phyloP scores from a whole-genome alignment of 164 flowering plant genomes.

The Piper betle region DNA sequence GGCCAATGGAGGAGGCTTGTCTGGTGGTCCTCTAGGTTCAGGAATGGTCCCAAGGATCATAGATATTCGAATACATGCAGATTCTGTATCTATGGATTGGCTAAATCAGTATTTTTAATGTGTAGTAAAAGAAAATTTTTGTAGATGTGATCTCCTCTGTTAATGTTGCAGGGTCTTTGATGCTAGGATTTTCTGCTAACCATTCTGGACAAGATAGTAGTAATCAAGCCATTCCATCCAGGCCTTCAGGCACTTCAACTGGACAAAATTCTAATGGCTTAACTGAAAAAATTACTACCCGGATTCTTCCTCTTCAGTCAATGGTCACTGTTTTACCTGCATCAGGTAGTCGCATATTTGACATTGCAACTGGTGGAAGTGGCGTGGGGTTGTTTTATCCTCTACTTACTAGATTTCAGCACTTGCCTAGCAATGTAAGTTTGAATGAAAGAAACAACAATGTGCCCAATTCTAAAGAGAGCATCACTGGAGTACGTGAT shows the following conservation, averaged over 20 bases:
- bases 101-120: background rate
- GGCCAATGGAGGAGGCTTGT: slow-evolving; percentile 35
- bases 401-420: slow-evolving; percentile 55
- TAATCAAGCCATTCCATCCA: slow-evolving; percentile 24
- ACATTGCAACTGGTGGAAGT: slow-evolving; percentile 31
- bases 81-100: slow-evolving; percentile 17
- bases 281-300: slow-evolving; percentile 38
- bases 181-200: slow-evolving; percentile 11
- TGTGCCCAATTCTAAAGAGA: slow-evolving; percentile 15
- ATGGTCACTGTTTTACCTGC: slow-evolving; percentile 66
- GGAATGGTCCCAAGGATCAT: slow-evolving; percentile 56
- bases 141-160: background rate
- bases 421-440: slow-evolving; percentile 23
- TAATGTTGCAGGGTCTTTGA: slow-evolving; percentile 11
- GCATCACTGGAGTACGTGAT: slow-evolving; percentile 3
- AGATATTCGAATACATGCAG: slow-evolving; percentile 80
- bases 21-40: slow-evolving; percentile 40
- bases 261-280: slow-evolving; percentile 19
- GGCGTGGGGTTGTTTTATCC: slow-evolving; percentile 54
- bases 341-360: slow-evolving; percentile 25
- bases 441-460: slow-evolving; percentile 22
- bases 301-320: slow-evolving; percentile 57
- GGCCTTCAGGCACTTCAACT: slow-evolving; percentile 20
- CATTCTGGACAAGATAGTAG: slow-evolving; percentile 34
- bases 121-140: background rate